Evolutionary conservation across 768 basidiomycete species (phyloP).

Genomic region (Russula compacta): DNA sequence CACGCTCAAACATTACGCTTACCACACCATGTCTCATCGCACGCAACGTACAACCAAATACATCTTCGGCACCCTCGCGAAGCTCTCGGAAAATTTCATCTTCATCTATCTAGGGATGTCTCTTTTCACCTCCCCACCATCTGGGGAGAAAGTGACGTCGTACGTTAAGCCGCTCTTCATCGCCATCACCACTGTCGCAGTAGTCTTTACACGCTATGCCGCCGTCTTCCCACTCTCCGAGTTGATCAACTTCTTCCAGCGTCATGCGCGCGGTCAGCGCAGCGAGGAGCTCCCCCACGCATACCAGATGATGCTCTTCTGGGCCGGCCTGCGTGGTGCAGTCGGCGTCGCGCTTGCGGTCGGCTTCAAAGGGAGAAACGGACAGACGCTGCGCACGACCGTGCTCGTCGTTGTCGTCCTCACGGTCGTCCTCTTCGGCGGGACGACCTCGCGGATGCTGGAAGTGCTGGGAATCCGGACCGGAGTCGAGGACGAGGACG

Average conservation of each 20-base stretch:
- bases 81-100: conserved; percentile 97
- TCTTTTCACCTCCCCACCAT: conserved; percentile 85
- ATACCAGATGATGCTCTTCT: conserved; percentile 99
- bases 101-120: conserved; percentile 98
- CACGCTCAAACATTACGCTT: conserved; percentile 99
- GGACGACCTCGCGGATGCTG: conserved; percentile 95
- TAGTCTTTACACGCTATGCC: conserved; percentile 89
- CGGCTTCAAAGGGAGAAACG: conserved; percentile 91
- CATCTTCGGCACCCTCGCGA: conserved; percentile 89
- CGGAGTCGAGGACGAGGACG: conserved; percentile 90
- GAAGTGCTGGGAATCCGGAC: conserved; percentile 94
- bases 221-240: conserved; percentile 95
- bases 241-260: conserved; percentile 87
- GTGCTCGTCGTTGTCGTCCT: conserved; percentile 94
- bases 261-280: conserved; percentile 76
- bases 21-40: conserved; percentile 95
- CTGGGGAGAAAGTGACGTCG: conserved; percentile 62
- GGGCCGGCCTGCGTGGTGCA: conserved; percentile 94
- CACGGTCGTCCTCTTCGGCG: conserved; percentile 90
- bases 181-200: conserved; percentile 80
- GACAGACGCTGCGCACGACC: conserved; percentile 83
- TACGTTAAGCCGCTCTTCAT: conserved; percentile 97
- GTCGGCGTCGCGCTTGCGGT: conserved; percentile 97
- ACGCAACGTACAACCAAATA: conserved; percentile 94
- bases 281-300: conserved; percentile 91